Base-by-base conservation (phyloP, 2,329 filamentous ascomycete species). In the Drechslerella coelobrocha region DNA sequence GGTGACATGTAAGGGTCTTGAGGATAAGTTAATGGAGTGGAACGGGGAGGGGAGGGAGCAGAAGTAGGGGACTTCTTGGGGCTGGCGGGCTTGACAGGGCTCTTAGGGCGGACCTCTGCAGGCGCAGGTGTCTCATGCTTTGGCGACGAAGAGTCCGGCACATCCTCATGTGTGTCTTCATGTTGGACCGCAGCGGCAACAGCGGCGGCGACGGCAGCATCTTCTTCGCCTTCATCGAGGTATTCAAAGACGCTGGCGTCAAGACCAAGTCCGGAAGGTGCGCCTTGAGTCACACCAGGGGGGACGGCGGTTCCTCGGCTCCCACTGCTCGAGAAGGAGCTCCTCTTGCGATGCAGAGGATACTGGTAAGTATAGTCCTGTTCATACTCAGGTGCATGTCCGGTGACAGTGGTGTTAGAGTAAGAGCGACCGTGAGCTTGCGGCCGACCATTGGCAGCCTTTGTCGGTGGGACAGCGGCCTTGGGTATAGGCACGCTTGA, bases 211-310 rank as follows among this genome's bases (percentile, higher is more conserved):
- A 37, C 62, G 23, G 41, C 63, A n/a, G 61, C 57, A 14, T 69
- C 65, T 9, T 62, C 65, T 19, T 62, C 65, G 12, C 59, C 65
- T 34, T 62, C 57, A 27, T 69, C 57, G 14, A 62, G 65, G n/a
- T 43, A 69, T 52, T 69, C 65, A 47, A 69, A 69, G 37, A 69
- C 65, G 47, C 65, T 69, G 26, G 57, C 57, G 23, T 69, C 65
- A 24, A 69, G 59, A 47, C 65, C 65, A 31, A 69, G 47, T n/a
- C 65, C 65, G 34, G 65, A 57, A 26, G 65, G 57, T n/a, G 57
- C 56, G 37, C 57, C 57, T 21, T 53, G 57, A 9, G 29, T 29
- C 10, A 47, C 29, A 57, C 51, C 65, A 48, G 65, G 31, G 26
- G 43, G 19, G 37, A 56, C 41, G n/a, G 65, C 37, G 14, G 65